Evolutionary conservation across 2,329 filamentous ascomycete genomes (phyloP), one percentile per base, ranked within the genome.

Genomic region (Beauveria caledonica): DNA sequence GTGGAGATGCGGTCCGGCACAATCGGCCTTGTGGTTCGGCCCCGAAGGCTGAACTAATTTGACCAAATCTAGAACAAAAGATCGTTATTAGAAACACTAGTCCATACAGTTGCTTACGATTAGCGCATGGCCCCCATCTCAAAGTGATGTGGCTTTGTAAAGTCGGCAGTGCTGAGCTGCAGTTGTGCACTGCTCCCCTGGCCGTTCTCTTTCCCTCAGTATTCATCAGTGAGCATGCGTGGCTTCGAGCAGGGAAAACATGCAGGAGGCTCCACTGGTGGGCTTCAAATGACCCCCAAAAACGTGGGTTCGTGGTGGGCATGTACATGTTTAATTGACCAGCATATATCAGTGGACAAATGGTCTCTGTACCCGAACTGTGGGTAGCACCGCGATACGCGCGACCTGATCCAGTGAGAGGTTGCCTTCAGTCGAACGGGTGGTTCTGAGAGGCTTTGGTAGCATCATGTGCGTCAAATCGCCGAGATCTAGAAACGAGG

Each of bases 301-400:
- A 56, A 56, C 42, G 42, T 56, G 53, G 53, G 29, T 46, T 36
- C 17, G 10, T 25, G 40, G 40, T 51, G 49, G n/a, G n/a, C 19
- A n/a, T 15, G 29, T 29, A 39, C 33, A 36, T 50, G 10, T 19
- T 29, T 19, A 36, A 36, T 36, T 49, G 46, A 17, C 46, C 5
- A 17, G 21, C n/a, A 23, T 23, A 48, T 17, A 48, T 49, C 21
- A 21, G 25, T 46, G 29, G 53, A 46, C 53, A 56, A 56, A 56
- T 56, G 42, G 53, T 56, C 42, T 46, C 53, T 48, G 42, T 56
- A 36, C 42, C 42, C 53, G 42, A 48, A 21, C 29, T 56, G 42
- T 56, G 53, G 53, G 19, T 21, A 36, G 27, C 27, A 10, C 19
- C 33, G 33, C 25, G 19, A 56, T 23, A 25, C 29, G 49, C 49